A percentile compares a stretch with the other conserved stretches of the same genome.
These are phyloP conservation scores for Lactarius psammicola DNA, from an alignment of 768 basidiomycete genomes.

Conservation along the genomic window DNA sequence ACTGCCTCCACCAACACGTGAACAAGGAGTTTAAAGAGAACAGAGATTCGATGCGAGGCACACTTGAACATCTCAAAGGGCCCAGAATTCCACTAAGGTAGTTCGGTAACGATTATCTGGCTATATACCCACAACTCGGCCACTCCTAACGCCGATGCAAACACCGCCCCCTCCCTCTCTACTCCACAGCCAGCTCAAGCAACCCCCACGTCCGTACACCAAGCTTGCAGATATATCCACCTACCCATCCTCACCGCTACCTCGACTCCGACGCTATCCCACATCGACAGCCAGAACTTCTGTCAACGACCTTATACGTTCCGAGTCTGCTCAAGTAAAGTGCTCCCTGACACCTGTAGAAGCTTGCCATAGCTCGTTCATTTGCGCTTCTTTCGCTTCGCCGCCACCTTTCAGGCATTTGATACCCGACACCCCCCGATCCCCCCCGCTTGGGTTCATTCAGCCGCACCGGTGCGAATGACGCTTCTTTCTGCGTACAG, in stretches of 20 bases:
- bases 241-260: too few relatives aligned
- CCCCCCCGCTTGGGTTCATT: neutral
- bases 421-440: slow-evolving; percentile 7
- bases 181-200: too few relatives aligned
- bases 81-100: neutral
- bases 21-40: neutral
- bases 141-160: neutral
- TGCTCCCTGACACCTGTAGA: neutral
- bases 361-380: neutral
- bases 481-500: neutral
- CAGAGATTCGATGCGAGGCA: neutral
- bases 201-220: too few relatives aligned
- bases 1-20: neutral
- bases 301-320: too few relatives aligned
- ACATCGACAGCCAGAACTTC: neutral
- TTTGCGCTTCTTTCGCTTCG: neutral
- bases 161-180: neutral
- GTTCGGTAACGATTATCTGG: neutral
- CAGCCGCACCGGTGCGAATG: neutral
- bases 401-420: neutral
- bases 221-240: too few relatives aligned
- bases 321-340: too few relatives aligned
- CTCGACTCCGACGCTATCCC: slow-evolving; percentile 2
- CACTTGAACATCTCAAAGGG: neutral
- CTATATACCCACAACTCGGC: neutral